Conservation (phyloP, 345 rosid species). For the Lepidium africanum region DNA sequence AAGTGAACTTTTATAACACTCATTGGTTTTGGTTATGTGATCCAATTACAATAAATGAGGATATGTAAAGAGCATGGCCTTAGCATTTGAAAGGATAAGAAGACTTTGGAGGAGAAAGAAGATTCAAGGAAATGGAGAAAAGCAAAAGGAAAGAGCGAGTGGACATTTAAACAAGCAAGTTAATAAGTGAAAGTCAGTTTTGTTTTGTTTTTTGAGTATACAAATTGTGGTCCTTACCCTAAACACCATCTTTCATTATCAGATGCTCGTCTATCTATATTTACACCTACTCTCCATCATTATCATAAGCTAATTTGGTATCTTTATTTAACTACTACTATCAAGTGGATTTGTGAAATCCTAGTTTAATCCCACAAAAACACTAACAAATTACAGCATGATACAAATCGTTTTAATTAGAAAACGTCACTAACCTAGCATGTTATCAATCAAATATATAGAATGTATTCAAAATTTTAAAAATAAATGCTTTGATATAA, state of each 20-base stretch:
- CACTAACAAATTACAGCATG: conserved; percentile 8
- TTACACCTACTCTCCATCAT: conserved; percentile 20
- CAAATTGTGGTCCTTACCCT: conserved; percentile 29
- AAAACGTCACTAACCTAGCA: too few species aligned
- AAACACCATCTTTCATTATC: conserved; percentile 17
- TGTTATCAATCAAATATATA: too few species aligned
- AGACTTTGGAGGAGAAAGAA: not conserved
- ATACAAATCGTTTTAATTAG: not conserved
- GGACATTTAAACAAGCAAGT: conserved; percentile 8
- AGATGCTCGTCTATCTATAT: conserved; percentile 9
- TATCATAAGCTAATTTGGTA: conserved; percentile 19
- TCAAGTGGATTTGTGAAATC: not conserved
- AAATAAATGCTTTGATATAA: not conserved
- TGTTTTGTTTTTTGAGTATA: not conserved
- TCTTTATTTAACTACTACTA: not conserved
- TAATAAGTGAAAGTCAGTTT: conserved; percentile 12
- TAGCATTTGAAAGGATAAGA: not conserved
- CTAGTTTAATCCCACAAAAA: conserved; percentile 11
- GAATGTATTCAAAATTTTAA: not conserved
- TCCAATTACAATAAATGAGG: not conserved
- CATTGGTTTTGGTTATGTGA: not conserved
- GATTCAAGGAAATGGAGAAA: conserved; percentile 9
- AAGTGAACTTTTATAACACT: not conserved
- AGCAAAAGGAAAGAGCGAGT: conserved; percentile 10
- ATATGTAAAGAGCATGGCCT: not conserved